These are phyloP conservation scores for Eustoma russellianum DNA, from an alignment of 257 asterid genomes.

Conservation along the genomic window DNA sequence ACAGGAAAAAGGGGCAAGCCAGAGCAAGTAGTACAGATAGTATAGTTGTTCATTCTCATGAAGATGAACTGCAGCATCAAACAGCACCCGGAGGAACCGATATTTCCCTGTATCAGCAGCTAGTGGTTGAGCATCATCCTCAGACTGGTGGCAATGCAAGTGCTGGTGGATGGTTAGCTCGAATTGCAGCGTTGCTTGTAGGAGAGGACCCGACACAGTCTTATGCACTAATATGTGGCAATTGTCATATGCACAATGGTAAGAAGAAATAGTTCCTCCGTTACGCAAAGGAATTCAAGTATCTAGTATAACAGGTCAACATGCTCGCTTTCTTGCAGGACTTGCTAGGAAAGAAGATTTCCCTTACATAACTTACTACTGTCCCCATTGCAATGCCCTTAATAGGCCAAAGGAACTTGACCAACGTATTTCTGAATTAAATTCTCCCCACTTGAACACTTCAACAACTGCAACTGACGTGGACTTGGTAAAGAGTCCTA, in stretches of 20 bases:
- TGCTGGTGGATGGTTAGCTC: constrained; percentile 68
- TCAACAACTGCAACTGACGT: constrained; percentile 16
- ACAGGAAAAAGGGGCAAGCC: constrained; percentile 37
- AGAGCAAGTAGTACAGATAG: constrained; percentile 22
- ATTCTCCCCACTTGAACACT: constrained; percentile 25
- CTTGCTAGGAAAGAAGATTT: constrained; percentile 87
- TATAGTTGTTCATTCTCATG: constrained; percentile 17
- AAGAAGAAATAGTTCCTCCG: constrained; percentile 5
- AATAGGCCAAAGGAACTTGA: constrained; percentile 44
- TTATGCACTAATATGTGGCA: constrained; percentile 73
- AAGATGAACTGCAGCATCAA: constrained; percentile 28
- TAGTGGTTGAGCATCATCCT: constrained; percentile 54
- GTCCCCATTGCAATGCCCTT: constrained; percentile 82
- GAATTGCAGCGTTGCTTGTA: constrained; percentile 72
- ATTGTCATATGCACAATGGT: constrained; percentile 81
- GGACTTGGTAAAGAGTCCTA: constrained; percentile 13
- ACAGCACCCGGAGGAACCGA: constrained; percentile 24
- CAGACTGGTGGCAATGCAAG: constrained; percentile 28
- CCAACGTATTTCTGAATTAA: constrained; percentile 28
- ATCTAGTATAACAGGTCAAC: neutral
- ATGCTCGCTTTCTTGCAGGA: constrained; percentile 39
- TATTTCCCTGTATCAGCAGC: constrained; percentile 33
- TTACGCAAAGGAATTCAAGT: neutral
- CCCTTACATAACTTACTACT: constrained; percentile 67
- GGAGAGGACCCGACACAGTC: constrained; percentile 82